Percentiles rank a stretch among this genome's conserved stretches.
Evolutionary conservation across 139 green algal genomes (phyloP).

Genomic region (Nannochloris sp.): DNA sequence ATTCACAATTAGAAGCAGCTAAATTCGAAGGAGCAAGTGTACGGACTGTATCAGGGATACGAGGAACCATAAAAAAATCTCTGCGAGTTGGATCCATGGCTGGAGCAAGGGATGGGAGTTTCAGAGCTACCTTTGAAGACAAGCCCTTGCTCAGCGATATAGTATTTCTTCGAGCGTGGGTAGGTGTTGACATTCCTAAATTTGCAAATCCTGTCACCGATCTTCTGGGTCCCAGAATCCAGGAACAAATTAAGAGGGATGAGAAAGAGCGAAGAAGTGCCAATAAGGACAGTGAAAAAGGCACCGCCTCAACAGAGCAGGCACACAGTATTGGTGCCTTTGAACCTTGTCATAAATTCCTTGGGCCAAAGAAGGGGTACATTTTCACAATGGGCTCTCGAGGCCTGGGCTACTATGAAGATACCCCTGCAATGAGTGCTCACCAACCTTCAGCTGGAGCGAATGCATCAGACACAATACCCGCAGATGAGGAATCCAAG

Average conservation of each 20-base stretch:
- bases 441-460: not conserved
- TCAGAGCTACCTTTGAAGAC: conserved; percentile 89
- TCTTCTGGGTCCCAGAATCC: conserved; percentile 50
- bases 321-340: conserved; percentile 22
- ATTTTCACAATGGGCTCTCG: conserved; percentile 55
- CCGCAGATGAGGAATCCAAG: not conserved
- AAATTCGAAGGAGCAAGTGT: conserved; percentile 85
- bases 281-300: not conserved
- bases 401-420: conserved; percentile 77
- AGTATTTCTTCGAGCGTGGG: conserved; percentile 83
- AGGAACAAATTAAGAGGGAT: not conserved
- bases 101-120: conserved; percentile 57
- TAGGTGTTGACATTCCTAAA: conserved; percentile 80
- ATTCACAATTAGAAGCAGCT: conserved; percentile 61
- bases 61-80: conserved; percentile 95
- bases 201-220: conserved; percentile 91
- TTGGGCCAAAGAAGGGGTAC: conserved; percentile 44
- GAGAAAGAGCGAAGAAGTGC: not conserved
- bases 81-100: conserved; percentile 25
- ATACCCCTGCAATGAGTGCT: conserved; percentile 15
- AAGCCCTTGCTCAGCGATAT: conserved; percentile 90
- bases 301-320: not conserved
- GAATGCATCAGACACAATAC: not conserved
- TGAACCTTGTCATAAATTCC: conserved; percentile 37
- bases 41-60: conserved; percentile 84